phyloP scores from a whole-genome alignment of 1,139 yeast species.

The Hansenula sp. region DNA sequence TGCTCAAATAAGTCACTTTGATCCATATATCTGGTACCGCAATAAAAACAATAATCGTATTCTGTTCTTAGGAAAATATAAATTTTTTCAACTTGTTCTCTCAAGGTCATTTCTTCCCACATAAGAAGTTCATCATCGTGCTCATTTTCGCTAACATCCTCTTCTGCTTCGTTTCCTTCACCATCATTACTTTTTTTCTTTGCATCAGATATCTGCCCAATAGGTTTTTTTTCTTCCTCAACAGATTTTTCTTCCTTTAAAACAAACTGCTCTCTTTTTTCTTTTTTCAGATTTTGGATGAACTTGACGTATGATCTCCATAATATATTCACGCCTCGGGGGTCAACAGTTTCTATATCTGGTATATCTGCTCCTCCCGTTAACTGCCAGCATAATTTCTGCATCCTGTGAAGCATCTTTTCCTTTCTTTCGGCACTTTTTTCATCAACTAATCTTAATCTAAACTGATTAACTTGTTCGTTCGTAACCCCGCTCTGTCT shows the following conservation, averaged over 20 bases:
- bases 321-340: slow-evolving; percentile 29
- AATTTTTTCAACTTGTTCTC: slow-evolving; percentile 27
- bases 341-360: slow-evolving; percentile 22
- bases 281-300: slow-evolving; percentile 9
- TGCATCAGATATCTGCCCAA: too few relatives aligned
- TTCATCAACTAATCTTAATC: slow-evolving; percentile 20
- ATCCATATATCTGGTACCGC: slow-evolving; percentile 37
- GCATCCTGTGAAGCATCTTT: slow-evolving; percentile 22
- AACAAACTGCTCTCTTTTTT: slow-evolving; percentile 2
- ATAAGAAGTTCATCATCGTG: slow-evolving; percentile 28
- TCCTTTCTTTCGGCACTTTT: slow-evolving; percentile 9
- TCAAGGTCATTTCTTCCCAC: slow-evolving; percentile 24
- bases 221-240: too few relatives aligned
- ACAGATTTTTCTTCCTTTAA: too few relatives aligned
- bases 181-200: background rate
- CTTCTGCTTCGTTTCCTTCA: slow-evolving; percentile 1
- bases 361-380: slow-evolving; percentile 23
- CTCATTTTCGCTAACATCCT: slow-evolving; percentile 1
- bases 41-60: slow-evolving; percentile 43
- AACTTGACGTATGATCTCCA: slow-evolving; percentile 29
- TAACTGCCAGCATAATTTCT: slow-evolving; percentile 28
- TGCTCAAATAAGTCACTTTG: slow-evolving; percentile 33
- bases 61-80: slow-evolving; percentile 33
- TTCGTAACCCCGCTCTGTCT: slow-evolving; percentile 4
- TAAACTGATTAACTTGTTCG: slow-evolving; percentile 18